Percentiles rank a stretch among this genome's conserved stretches.
These are phyloP conservation scores for Melanopsichium pennsylvanicum DNA, from an alignment of 1,284 basidiomycete genomes.

Conservation along the genomic window DNA sequence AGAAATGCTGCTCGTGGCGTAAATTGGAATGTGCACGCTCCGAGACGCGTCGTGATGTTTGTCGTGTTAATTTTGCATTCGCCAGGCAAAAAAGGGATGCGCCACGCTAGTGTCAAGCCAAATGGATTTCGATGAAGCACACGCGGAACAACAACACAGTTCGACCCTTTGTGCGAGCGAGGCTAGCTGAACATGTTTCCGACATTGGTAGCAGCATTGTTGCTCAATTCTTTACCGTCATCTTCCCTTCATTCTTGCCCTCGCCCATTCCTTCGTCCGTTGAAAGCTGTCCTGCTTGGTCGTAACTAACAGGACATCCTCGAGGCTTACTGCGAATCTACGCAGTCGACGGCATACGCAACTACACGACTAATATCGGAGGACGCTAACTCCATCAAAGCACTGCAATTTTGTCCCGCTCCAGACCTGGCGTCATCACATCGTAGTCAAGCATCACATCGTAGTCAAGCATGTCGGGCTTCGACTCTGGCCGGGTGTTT, in stretches of 20 bases:
- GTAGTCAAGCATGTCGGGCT: constrained; percentile 61
- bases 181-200: background rate
- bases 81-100: background rate
- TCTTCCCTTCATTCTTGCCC: background rate
- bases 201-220: no score
- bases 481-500: constrained; percentile 62
- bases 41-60: constrained; percentile 26
- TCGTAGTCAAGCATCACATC: background rate
- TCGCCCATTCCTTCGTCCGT: background rate
- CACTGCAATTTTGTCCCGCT: no score
- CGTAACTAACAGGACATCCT: no score
- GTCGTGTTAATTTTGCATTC: constrained; percentile 39
- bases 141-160: background rate
- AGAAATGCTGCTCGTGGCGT: constrained; percentile 17
- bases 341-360: no score
- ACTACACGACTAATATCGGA: no score
- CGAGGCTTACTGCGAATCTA: no score
- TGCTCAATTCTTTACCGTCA: background rate
- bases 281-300: no score
- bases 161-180: background rate
- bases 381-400: no score
- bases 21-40: constrained; percentile 11
- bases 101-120: no score
- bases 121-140: no score
- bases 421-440: background rate